Evolutionary conservation across 345 rosid species (phyloP).

Genomic region (Combretum micranthum): DNA sequence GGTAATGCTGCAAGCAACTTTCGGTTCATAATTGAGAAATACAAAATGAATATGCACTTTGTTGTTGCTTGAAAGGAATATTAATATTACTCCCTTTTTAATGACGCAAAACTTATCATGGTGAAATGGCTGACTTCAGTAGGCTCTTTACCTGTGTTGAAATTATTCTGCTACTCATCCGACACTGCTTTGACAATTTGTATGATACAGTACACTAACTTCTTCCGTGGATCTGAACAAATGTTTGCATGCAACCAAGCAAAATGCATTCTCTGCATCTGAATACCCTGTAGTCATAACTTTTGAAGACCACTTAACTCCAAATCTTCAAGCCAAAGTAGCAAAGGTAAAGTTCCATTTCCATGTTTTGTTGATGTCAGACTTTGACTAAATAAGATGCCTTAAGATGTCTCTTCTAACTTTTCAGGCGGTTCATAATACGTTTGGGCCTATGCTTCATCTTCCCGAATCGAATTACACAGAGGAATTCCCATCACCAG

Average conservation of each 20-base stretch:
- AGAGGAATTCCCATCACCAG: constrained; percentile 62
- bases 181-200: neutral
- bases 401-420: neutral
- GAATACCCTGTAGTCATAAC: constrained; percentile 82
- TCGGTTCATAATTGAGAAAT: too few species aligned
- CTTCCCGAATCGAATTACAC: constrained; percentile 23
- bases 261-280: constrained; percentile 52
- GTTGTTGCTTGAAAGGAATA: too few species aligned
- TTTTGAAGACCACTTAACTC: constrained; percentile 68
- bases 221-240: constrained; percentile 47
- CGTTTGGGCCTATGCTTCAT: constrained; percentile 40
- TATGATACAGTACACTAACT: constrained; percentile 49
- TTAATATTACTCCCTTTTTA: too few species aligned
- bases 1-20: too few species aligned
- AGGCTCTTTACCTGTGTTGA: too few species aligned
- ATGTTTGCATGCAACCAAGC: constrained; percentile 55
- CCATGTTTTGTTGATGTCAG: neutral
- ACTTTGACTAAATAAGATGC: neutral
- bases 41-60: too few species aligned
- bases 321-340: constrained; percentile 55
- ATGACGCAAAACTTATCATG: too few species aligned
- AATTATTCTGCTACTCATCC: too few species aligned
- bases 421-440: constrained; percentile 46
- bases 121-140: too few species aligned
- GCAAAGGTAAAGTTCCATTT: constrained; percentile 36